Base-by-base conservation (phyloP, 768 basidiomycete species). In the Cubamyces sp. region DNA sequence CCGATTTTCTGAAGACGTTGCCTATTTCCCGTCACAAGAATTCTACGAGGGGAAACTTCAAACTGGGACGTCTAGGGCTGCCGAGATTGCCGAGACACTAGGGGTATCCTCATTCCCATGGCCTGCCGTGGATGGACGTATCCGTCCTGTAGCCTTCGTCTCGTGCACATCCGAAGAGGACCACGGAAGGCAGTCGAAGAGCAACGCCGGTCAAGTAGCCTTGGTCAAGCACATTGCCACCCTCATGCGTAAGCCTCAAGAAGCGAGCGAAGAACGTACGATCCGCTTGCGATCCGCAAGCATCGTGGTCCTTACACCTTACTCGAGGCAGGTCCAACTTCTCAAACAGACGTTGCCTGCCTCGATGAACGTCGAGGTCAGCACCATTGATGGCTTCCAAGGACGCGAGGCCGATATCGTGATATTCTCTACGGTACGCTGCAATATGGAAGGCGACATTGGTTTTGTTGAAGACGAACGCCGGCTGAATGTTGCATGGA, bases 401-500 rank as follows among this genome's bases (percentile, higher is more conserved):
- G 87, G 87, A 14, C 77, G 87, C 37, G 87, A 89, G 68, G 84
- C 82, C 61, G 87, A 90, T 62, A 77, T 89, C 49, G 77, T 89
- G 47, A 80, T 90, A 25, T 87, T 87, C 68, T 83, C 84, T 0
- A 82, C 84, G 4, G 87, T 89, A 15, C 80, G 87, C 12, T 83
- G 81, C 65, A 89, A 90, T 65, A 77, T 67, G 18, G 77, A 81
- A 42, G 76, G 78, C 0, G 87, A 89, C 49, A 83, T 89, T 48
- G 87, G 87, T 5, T 90, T 89, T 64, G 73, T 88, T 37, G 84
- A 85, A 25, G 86, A 87, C 70, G 78, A 75, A 49, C 74, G 86
- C 57, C 68, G 86, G 64, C 69, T 87, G 67, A 87, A 90, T 66
- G 87, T 90, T 8, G 86, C 86, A 77, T 89, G 87, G 87, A 90